Base-by-base conservation (phyloP, 208 protist genomes). In the Trypanosoma melophagium region DNA sequence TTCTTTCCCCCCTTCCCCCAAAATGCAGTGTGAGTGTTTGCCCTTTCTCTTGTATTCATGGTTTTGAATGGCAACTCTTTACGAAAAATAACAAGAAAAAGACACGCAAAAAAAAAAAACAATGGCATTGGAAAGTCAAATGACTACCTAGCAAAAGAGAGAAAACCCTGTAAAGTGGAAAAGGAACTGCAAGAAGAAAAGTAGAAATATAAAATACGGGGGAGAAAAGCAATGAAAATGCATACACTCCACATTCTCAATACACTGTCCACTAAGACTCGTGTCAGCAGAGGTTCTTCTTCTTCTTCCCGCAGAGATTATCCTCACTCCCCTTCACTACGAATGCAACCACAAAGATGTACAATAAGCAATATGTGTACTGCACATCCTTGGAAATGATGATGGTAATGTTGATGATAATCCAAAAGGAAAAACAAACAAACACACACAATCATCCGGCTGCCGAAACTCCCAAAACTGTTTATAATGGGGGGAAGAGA, bases 201-300 rank as follows among this genome's bases (percentile, higher is more conserved):
- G 24, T 54, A n/a, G 22, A 55, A 47, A 50, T 51, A 59, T 22
- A 68, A 73, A 47, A 47, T 47, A n/a, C 42, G 42, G 10, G 56
- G 21, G 25, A 60, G 25, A 9, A 59, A 56, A 60, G 54, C 31
- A 72, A 62, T 35, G 28, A 35, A 35, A 66, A 73, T 25, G 59
- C 16, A 0, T 40, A 10, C 19, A 14, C 8, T 14, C n/a, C 13
- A 3, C n/a, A 13, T 25, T 55, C 51, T 17, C 51, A n/a, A n/a
- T n/a, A 35, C 28, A 35, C 5, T 35, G 28, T 5, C 28, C 5
- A 35, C 5, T 35, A 5, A 35, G 28, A 35, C 28, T 35, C 28
- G 28, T 35, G 28, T 35, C 28, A 35, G 28, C 49, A 12, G 3
- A 14, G 19, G 10, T 24, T 31, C 8, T 42, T 58, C 19, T 24